phyloP scores from a whole-genome alignment of 139 green algal species.

The Edaphochlamys debaryana region DNA sequence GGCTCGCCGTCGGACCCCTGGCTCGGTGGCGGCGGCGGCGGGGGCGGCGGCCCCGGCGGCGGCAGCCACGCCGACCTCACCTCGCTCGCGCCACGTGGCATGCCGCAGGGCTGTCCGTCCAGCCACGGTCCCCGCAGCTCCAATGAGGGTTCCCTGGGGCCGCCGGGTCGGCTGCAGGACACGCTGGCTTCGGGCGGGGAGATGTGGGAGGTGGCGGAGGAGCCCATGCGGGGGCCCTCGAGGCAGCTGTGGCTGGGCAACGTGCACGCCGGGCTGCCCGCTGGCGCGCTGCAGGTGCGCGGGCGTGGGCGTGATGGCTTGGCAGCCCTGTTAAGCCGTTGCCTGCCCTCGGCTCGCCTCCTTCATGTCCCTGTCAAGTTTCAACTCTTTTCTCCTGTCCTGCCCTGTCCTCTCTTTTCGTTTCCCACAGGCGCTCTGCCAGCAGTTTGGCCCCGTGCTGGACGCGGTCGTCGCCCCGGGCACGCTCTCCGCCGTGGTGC shows the following conservation, averaged over 20 bases:
- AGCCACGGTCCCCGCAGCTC: too few species aligned
- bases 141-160: too few species aligned
- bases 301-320: neutral
- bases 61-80: conserved; percentile 13
- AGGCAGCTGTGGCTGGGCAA: conserved; percentile 84
- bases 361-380: too few species aligned
- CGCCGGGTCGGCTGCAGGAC: neutral
- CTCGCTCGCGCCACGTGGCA: too few species aligned
- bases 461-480: conserved; percentile 82
- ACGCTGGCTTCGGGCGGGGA: conserved; percentile 3
- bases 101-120: too few species aligned
- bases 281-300: conserved; percentile 27
- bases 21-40: neutral
- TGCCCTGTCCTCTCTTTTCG: neutral
- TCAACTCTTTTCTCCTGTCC: too few species aligned
- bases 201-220: conserved; percentile 27
- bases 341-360: too few species aligned
- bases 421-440: conserved; percentile 65
- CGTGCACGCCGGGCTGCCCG: conserved; percentile 64
- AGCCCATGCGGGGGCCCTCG: conserved; percentile 35
- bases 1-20: neutral
- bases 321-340: neutral
- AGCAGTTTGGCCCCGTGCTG: conserved; percentile 73
- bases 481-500: conserved; percentile 84
- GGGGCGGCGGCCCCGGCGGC: neutral